Percentiles rank a stretch among this genome's conserved stretches.
These are phyloP conservation scores for Sclerotinia glacialis DNA, from an alignment of 2,329 filamentous ascomycete species.

Conservation along the genomic window DNA sequence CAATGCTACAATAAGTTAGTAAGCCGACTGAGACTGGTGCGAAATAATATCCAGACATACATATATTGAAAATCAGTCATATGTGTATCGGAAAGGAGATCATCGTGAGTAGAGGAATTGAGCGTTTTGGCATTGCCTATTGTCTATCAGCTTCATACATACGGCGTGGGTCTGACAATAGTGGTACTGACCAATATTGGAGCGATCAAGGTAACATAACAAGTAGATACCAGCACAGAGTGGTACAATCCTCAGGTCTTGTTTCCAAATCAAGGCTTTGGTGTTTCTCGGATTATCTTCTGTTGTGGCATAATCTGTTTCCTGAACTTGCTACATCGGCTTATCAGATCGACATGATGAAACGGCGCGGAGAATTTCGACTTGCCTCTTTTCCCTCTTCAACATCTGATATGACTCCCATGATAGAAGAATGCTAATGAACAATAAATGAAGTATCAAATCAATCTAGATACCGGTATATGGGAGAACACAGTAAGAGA, in stretches of 20 bases:
- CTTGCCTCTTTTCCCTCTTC: constrained; percentile 13
- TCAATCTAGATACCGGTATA: not conserved
- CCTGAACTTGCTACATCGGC: not conserved
- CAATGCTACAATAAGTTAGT: constrained; percentile 37
- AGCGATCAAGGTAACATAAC: constrained; percentile 64
- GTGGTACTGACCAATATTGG: constrained; percentile 56
- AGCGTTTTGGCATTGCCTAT: constrained; percentile 61
- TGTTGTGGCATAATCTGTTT: not conserved
- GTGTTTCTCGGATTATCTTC: constrained; percentile 31
- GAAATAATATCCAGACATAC: constrained; percentile 31
- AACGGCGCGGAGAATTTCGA: not conserved
- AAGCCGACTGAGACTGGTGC: not conserved
- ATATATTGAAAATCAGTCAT: constrained; percentile 63
- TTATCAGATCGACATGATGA: constrained; percentile 6
- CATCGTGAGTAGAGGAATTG: constrained; percentile 57
- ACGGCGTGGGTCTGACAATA: not conserved
- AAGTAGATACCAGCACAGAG: constrained; percentile 63
- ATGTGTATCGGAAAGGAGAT: constrained; percentile 59
- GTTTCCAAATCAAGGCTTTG: constrained; percentile 51
- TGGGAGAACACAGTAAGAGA: not conserved
- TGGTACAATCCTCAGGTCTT: constrained; percentile 62
- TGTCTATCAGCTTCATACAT: not conserved
- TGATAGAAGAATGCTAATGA: not conserved
- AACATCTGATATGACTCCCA: not conserved
- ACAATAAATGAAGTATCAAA: not conserved